A percentile compares a stretch with the other conserved stretches of the same genome.
Conservation (phyloP, 163 green algal genomes). For the Coccomyxa subellipsoidea region DNA sequence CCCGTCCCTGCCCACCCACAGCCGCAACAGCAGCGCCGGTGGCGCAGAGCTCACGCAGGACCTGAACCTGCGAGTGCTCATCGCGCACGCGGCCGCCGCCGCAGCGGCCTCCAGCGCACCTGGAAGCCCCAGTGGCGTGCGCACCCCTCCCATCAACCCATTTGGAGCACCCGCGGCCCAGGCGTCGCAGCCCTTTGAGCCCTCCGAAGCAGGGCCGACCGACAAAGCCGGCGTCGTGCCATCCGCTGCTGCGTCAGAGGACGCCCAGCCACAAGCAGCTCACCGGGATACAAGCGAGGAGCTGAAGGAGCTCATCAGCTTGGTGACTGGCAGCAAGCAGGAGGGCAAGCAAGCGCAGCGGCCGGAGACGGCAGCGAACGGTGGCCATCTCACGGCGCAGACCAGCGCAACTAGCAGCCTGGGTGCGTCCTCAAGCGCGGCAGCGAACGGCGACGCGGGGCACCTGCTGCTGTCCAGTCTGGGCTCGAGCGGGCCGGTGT, state of each 20-base stretch:
- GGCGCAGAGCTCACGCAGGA: background rate
- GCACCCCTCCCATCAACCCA: background rate
- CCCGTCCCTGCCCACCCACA: background rate
- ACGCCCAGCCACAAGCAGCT: background rate
- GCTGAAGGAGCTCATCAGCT: background rate
- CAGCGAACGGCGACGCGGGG: background rate
- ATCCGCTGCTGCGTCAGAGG: background rate
- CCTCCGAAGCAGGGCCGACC: background rate
- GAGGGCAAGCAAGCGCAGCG: background rate
- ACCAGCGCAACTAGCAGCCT: background rate
- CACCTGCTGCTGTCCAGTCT: background rate
- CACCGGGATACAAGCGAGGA: background rate
- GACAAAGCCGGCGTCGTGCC: background rate
- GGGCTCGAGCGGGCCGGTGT: background rate
- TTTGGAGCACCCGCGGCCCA: background rate
- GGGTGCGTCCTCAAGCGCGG: background rate
- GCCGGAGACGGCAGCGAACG: background rate
- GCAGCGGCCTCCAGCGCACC: background rate
- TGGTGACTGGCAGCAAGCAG: background rate
- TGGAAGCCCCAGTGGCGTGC: background rate
- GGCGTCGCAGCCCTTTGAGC: background rate
- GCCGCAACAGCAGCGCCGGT: background rate
- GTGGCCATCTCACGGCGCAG: background rate
- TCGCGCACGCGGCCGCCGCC: constrained; percentile 2
- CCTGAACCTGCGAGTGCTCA: background rate